Percentiles rank a stretch among this genome's conserved stretches.
Conservation (phyloP, 768 basidiomycete genomes). For the Pleurotus cornucopiae region DNA sequence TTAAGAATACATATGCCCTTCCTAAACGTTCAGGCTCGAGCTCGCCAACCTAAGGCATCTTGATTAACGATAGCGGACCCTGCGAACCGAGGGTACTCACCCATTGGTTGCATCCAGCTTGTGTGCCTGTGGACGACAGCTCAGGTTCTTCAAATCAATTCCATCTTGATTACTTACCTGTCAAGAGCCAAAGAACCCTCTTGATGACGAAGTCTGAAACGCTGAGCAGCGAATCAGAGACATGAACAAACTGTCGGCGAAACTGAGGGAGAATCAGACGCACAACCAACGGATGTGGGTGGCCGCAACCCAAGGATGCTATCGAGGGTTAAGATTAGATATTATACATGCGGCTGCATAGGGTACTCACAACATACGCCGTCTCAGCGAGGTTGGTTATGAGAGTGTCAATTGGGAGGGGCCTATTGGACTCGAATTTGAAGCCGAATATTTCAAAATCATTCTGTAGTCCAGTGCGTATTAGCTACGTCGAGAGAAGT, state of each 20-base stretch:
- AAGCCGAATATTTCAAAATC: slow-evolving; percentile 52
- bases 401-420: slow-evolving; percentile 40
- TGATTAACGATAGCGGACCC: not conserved
- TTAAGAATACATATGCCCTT: slow-evolving; percentile 61
- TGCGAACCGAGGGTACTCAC: slow-evolving; percentile 18
- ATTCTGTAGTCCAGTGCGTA: slow-evolving; percentile 25
- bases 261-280: slow-evolving; percentile 12
- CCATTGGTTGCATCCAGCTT: slow-evolving; percentile 62
- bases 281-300: slow-evolving; percentile 57
- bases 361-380: slow-evolving; percentile 39
- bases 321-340: not conserved
- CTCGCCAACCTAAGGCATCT: slow-evolving; percentile 42
- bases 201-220: slow-evolving; percentile 57
- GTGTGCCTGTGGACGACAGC: slow-evolving; percentile 37
- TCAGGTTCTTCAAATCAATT: slow-evolving; percentile 14
- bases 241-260: not conserved
- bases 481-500: too few relatives aligned
- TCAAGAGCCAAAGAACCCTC: slow-evolving; percentile 55
- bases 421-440: slow-evolving; percentile 33
- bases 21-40: slow-evolving; percentile 49
- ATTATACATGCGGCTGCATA: not conserved
- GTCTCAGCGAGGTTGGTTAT: slow-evolving; percentile 60
- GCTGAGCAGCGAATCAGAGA: slow-evolving; percentile 14
- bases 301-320: slow-evolving; percentile 58
- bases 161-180: slow-evolving; percentile 28